Evolutionary conservation across 108 stramenopile genomes (phyloP).

Genomic region (Cyclotella kingstonii): DNA sequence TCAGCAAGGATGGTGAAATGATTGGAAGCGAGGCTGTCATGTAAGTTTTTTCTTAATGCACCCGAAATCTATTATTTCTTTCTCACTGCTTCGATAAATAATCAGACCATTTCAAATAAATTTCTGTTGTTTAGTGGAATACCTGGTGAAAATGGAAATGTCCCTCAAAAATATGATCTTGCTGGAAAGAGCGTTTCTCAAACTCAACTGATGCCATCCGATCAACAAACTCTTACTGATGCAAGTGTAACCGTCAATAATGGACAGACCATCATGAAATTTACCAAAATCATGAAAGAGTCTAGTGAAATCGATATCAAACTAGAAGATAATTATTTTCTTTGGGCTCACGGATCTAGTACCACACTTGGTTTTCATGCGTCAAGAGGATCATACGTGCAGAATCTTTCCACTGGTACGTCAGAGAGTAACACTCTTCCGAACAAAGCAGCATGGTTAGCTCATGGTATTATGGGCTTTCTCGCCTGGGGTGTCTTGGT

Average conservation of each 20-base stretch:
- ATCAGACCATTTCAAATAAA: not conserved
- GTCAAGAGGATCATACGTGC: conserved; percentile 11
- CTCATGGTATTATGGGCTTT: conserved; percentile 57
- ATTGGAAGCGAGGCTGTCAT: conserved; percentile 32
- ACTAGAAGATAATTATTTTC: conserved; percentile 36
- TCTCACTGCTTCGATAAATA: not conserved
- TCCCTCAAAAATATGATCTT: not conserved
- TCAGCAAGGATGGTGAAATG: conserved; percentile 19
- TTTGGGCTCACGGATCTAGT: conserved; percentile 42
- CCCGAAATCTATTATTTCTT: not conserved
- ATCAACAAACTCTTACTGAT: conserved; percentile 57
- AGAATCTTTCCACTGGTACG: conserved; percentile 2
- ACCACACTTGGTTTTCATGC: conserved; percentile 41
- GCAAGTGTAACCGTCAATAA: conserved; percentile 17
- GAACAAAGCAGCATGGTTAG: conserved; percentile 44
- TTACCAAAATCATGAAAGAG: conserved; percentile 61
- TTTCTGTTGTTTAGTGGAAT: conserved; percentile 2
- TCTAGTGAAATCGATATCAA: conserved; percentile 45
- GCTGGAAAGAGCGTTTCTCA: conserved; percentile 3
- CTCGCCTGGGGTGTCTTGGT: conserved; percentile 62
- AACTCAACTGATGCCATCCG: conserved; percentile 22
- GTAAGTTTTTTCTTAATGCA: not conserved
- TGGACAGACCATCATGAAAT: conserved; percentile 46
- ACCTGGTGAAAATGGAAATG: conserved; percentile 1
- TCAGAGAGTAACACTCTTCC: no score